phyloP scores from a whole-genome alignment of 108 stramenopile species.

The Fragilariopsis cylindrus region DNA sequence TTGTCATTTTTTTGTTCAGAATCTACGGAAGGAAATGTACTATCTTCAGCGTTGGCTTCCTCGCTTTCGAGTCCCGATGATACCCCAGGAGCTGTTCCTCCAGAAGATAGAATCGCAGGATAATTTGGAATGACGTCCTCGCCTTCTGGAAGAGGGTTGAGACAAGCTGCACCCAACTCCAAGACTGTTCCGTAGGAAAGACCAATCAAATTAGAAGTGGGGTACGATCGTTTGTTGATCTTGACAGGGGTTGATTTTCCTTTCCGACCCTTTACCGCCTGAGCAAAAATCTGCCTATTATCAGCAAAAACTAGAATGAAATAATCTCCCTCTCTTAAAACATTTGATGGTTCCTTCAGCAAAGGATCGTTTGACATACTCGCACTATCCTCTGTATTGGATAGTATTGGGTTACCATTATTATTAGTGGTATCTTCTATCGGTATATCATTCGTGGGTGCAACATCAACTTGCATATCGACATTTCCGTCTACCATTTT shows the following conservation, averaged over 20 bases:
- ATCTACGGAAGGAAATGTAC: slow-evolving; percentile 31
- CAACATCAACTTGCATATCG: too few species aligned
- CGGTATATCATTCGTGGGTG: too few species aligned
- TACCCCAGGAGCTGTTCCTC: background rate
- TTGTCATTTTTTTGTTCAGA: slow-evolving; percentile 65
- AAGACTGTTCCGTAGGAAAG: slow-evolving; percentile 83
- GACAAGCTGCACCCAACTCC: slow-evolving; percentile 46
- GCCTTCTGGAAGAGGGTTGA: slow-evolving; percentile 61
- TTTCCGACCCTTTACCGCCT: slow-evolving; percentile 45
- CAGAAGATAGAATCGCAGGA: slow-evolving; percentile 1
- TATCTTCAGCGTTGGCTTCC: slow-evolving; percentile 31
- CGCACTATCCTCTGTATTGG: too few species aligned
- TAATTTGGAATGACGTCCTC: slow-evolving; percentile 63
- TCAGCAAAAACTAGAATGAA: slow-evolving; percentile 76
- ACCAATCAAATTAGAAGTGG: slow-evolving; percentile 64
- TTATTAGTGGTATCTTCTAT: too few species aligned
- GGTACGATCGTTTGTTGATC: slow-evolving; percentile 74
- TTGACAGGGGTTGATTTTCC: slow-evolving; percentile 66
- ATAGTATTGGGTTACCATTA: too few species aligned
- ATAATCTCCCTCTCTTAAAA: slow-evolving; percentile 63
- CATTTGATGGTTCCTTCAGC: slow-evolving; percentile 18
- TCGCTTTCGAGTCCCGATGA: slow-evolving; percentile 25
- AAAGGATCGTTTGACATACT: slow-evolving; percentile 16
- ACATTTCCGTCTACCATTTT: too few species aligned
- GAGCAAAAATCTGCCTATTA: slow-evolving; percentile 70